These are phyloP conservation scores for Aspergillus leporis DNA, from an alignment of 495 filamentous ascomycete genomes.

Conservation along the genomic window DNA sequence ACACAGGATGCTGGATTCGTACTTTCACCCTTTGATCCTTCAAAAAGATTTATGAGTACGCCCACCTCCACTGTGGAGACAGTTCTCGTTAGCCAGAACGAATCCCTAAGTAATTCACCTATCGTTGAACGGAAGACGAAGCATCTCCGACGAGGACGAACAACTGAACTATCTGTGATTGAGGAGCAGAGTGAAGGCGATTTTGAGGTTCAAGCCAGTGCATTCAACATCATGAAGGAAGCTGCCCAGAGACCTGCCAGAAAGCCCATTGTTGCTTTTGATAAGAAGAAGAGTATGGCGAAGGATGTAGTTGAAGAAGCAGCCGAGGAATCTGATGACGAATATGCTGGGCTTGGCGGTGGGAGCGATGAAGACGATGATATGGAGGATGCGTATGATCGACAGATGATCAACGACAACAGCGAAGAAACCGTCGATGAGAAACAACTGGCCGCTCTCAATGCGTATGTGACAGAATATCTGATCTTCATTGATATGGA, in stretches of 20 bases:
- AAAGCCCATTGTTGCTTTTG: conserved; percentile 57
- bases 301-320: conserved; percentile 88
- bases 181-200: conserved; percentile 42
- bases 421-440: conserved; percentile 74
- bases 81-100: conserved; percentile 52
- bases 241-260: conserved; percentile 50
- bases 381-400: conserved; percentile 67
- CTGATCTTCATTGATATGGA: background rate
- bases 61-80: conserved; percentile 74
- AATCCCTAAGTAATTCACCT: conserved; percentile 62
- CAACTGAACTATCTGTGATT: conserved; percentile 35
- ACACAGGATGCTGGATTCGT: conserved; percentile 85
- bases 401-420: conserved; percentile 90
- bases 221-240: conserved; percentile 78
- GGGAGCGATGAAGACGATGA: conserved; percentile 82
- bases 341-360: conserved; percentile 93
- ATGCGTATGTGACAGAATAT: conserved; percentile 65
- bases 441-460: conserved; percentile 77
- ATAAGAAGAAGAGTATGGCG: conserved; percentile 86
- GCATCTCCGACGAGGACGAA: conserved; percentile 53
- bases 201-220: conserved; percentile 51
- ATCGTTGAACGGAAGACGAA: conserved; percentile 58
- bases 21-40: conserved; percentile 54
- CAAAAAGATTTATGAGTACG: conserved; percentile 59
- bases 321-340: conserved; percentile 96